Evolutionary conservation across 257 asterid species (phyloP).

Genomic region (Haberlea rhodopensis): DNA sequence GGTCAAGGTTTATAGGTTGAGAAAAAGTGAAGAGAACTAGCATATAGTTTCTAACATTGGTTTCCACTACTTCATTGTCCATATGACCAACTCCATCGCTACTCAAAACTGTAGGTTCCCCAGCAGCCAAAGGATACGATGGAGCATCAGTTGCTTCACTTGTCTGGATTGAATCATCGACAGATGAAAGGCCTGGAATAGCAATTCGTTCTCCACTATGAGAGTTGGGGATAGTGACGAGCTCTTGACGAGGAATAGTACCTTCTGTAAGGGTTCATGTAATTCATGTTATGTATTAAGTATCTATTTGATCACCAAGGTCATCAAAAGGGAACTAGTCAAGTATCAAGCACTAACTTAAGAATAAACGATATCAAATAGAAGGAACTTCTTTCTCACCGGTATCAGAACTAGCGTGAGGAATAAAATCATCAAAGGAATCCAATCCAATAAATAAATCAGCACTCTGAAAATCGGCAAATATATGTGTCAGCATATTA

Average conservation of each 20-base stretch:
- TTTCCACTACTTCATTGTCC: constrained; percentile 28
- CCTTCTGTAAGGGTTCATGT: constrained; percentile 29
- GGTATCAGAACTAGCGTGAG: constrained; percentile 32
- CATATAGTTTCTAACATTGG: constrained; percentile 34
- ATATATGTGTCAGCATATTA: constrained; percentile 27
- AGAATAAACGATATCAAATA: constrained; percentile 15
- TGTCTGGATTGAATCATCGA: constrained; percentile 27
- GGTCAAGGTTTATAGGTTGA: constrained; percentile 1
- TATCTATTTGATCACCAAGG: constrained; percentile 14
- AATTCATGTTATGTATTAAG: constrained; percentile 14
- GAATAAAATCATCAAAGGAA: constrained; percentile 42
- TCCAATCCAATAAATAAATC: constrained; percentile 45
- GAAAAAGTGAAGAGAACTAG: constrained; percentile 8
- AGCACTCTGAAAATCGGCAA: constrained; percentile 40
- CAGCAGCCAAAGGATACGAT: constrained; percentile 31
- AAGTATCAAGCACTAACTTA: background rate
- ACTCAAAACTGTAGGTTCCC: constrained; percentile 38
- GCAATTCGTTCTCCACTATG: constrained; percentile 29
- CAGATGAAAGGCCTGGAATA: constrained; percentile 27
- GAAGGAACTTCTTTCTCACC: constrained; percentile 28
- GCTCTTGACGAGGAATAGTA: constrained; percentile 37
- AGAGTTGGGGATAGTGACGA: constrained; percentile 21
- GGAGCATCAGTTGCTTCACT: constrained; percentile 29
- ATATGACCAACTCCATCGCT: constrained; percentile 28
- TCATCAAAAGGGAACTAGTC: constrained; percentile 11